phyloP scores from a whole-genome alignment of 1,139 yeast genomes.

The Pichia sp. region DNA sequence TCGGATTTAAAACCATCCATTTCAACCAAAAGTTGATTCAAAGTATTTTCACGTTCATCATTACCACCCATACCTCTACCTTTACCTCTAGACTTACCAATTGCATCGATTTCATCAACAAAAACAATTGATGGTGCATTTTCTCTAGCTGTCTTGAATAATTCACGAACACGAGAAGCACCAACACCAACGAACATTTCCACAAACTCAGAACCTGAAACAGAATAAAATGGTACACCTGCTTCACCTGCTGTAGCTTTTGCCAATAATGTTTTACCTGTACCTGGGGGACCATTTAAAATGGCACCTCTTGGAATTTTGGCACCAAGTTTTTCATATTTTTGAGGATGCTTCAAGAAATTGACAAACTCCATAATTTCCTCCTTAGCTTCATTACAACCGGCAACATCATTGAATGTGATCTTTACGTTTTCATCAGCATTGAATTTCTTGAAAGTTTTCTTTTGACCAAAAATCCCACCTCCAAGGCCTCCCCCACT shows the following conservation, averaged over 20 bases:
- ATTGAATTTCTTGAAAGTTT: slow-evolving; percentile 84
- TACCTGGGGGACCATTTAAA: slow-evolving; percentile 98
- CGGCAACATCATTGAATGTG: slow-evolving; percentile 91
- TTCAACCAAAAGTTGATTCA: slow-evolving; percentile 90
- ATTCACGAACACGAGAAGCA: slow-evolving; percentile 93
- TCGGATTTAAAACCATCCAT: slow-evolving; percentile 92
- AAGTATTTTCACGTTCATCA: slow-evolving; percentile 94
- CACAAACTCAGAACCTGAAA: slow-evolving; percentile 96
- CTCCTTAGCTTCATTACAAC: slow-evolving; percentile 94
- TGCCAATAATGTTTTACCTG: slow-evolving; percentile 96
- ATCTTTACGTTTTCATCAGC: slow-evolving; percentile 87
- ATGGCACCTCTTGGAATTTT: slow-evolving; percentile 98
- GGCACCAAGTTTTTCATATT: slow-evolving; percentile 88
- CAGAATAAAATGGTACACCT: slow-evolving; percentile 90
- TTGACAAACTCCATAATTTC: slow-evolving; percentile 97
- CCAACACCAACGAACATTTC: slow-evolving; percentile 99
- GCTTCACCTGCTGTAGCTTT: slow-evolving; percentile 99
- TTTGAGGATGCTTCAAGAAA: slow-evolving; percentile 80
- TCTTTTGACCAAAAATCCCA: slow-evolving; percentile 29
- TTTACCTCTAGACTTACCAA: slow-evolving; percentile 88
- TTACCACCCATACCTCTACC: slow-evolving; percentile 62
- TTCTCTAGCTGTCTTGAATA: slow-evolving; percentile 86
- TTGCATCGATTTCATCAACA: slow-evolving; percentile 97
- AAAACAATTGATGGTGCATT: slow-evolving; percentile 91
- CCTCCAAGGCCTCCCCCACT: slow-evolving; percentile 51